Base-by-base conservation (phyloP, 257 asterid species). In the Cordia subcordata region DNA sequence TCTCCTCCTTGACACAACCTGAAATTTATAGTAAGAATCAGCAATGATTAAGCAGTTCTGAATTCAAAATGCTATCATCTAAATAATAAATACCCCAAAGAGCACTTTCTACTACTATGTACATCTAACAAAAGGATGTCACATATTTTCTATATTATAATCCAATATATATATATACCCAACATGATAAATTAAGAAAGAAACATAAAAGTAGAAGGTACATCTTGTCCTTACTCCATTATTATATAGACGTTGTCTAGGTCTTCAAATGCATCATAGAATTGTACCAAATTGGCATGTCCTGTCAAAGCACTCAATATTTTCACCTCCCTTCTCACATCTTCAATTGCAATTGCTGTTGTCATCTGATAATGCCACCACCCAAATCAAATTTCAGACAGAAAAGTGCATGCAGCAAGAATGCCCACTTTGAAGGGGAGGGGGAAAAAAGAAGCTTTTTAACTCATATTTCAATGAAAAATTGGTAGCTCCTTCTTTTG, bases 1-100 rank as follows among this genome's bases (percentile, higher is more conserved):
- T 75, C 95, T 69, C 88, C 95, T 33, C 95, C 95, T 75, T 81
- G 78, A 65, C 91, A 86, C 76, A 85, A 65, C 76, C 88, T 82
- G 85, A 54, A 75, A 68, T 33, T 27, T 27, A 6, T 27, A 27
- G 35, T 27, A 27, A 27, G 6, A 27, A 27, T 27, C 35, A 27
- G 6, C 6, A 6, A 27, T 6, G 6, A 27, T 27, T 27, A 27
- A 27, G 35, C 35, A 27, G 35, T 27, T 27, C 4, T 27, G 4
- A 27, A 27, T 27, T 27, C 35, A 27, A 1, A 27, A 27, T 27
- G 35, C 35, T 27, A 27, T 27, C 6, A 27, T 1, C 35, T 27
- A 27, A n/a, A n/a, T n/a, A n/a, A n/a, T n/a, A n/a, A n/a, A 27
- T 27, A 6, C 35, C 35, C 35, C 35, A 27, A 6, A 27, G 35